Evolutionary conservation across 2,329 filamentous ascomycete species (phyloP).

Genomic region (Grosmannia clavigera): DNA sequence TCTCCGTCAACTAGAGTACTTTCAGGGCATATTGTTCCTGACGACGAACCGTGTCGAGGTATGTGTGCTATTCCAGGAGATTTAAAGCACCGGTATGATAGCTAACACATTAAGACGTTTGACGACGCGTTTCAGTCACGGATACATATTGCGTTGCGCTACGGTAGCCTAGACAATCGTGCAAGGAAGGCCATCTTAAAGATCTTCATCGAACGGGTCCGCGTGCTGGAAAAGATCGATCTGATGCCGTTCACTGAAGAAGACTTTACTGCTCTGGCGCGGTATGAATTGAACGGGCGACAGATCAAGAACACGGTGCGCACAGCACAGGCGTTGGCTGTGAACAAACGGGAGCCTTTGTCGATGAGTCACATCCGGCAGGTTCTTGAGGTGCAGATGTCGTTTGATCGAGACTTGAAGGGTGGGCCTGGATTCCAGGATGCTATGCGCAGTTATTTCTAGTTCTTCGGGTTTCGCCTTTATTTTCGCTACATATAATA

Average conservation of each 20-base stretch:
- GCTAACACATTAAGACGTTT: conserved; percentile 36
- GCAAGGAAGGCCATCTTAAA: conserved; percentile 73
- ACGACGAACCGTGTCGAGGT: conserved; percentile 76
- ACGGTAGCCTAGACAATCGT: conserved; percentile 58
- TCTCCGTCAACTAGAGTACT: conserved; percentile 76
- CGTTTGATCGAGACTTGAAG: conserved; percentile 72
- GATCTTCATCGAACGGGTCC: conserved; percentile 67
- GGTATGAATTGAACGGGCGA: conserved; percentile 48
- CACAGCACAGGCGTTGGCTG: conserved; percentile 69
- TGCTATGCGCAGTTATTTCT: conserved; percentile 72
- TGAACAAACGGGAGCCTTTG: conserved; percentile 59
- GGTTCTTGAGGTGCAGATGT: conserved; percentile 73
- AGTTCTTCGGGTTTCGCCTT: background rate
- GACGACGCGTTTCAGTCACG: conserved; percentile 83
- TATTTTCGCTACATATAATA: too few relatives aligned
- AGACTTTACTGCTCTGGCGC: conserved; percentile 54
- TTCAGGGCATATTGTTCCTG: conserved; percentile 80
- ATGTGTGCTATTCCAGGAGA: conserved; percentile 9
- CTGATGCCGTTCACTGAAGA: conserved; percentile 50
- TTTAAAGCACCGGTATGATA: too few relatives aligned
- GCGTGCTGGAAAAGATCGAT: conserved; percentile 48
- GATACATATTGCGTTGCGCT: conserved; percentile 75
- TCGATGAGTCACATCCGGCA: conserved; percentile 69
- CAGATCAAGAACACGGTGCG: conserved; percentile 84
- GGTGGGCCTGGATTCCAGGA: conserved; percentile 71